phyloP scores from a whole-genome alignment of 192 early-diverging fungal genomes.

The Coemansia pectinata region DNA sequence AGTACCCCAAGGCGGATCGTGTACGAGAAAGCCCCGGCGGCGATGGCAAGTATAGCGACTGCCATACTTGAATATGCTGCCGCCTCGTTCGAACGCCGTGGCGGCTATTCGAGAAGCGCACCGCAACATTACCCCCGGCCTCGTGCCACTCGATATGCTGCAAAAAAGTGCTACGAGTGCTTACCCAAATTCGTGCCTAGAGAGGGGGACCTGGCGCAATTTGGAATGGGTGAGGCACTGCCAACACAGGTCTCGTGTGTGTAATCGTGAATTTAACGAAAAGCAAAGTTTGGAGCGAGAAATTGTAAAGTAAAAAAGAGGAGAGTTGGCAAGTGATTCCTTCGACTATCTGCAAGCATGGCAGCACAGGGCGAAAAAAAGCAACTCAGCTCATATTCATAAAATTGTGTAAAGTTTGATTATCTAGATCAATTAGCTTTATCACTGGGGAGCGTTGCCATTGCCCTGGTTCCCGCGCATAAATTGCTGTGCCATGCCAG shows the following conservation, averaged over 20 bases:
- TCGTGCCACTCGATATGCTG: slow-evolving; percentile 1
- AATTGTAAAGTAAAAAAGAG: background rate
- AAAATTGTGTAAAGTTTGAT: background rate
- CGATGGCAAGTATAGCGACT: slow-evolving; percentile 3
- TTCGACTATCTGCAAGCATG: background rate
- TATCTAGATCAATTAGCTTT: background rate
- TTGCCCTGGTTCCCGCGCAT: slow-evolving; percentile 13
- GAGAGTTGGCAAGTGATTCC: too few species aligned
- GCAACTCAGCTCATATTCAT: background rate
- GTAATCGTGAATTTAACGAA: background rate
- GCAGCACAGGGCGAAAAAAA: background rate
- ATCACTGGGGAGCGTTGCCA: background rate
- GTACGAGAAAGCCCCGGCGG: background rate
- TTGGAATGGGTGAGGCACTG: background rate
- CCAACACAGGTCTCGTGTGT: background rate
- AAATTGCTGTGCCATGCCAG: slow-evolving; percentile 37
- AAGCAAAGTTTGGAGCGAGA: background rate
- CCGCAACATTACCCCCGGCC: slow-evolving; percentile 2
- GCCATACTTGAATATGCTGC: background rate
- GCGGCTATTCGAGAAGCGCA: slow-evolving; percentile 9
- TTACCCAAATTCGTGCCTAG: background rate
- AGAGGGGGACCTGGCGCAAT: background rate
- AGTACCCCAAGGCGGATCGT: background rate
- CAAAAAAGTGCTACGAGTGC: background rate
- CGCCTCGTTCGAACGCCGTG: background rate